Conservation (phyloP, 2,329 filamentous ascomycete genomes). For the Penicillium corylophilum region DNA sequence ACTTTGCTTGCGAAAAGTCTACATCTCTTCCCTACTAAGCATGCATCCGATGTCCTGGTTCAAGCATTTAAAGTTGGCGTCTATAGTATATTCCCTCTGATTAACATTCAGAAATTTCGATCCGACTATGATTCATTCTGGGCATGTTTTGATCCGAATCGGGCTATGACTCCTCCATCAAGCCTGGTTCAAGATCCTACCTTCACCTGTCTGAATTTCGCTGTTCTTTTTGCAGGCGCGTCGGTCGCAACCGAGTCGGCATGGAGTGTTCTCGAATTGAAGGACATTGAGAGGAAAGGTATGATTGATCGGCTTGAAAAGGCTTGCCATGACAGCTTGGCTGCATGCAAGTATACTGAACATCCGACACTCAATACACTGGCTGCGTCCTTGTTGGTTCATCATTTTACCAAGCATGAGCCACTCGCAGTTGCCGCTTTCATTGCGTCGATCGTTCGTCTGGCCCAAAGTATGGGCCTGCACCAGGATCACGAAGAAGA, state of each 20-base stretch:
- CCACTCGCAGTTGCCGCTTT: constrained; percentile 3
- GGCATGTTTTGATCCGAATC: constrained; percentile 1
- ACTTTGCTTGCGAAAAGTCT: no score
- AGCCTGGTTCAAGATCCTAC: constrained; percentile 7
- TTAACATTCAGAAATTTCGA: constrained; percentile 5
- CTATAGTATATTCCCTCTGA: constrained; percentile 7
- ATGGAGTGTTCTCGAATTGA: neutral
- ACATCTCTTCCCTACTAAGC: no score
- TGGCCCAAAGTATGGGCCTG: constrained; percentile 21
- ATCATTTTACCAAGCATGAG: constrained; percentile 4
- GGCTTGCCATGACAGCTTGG: constrained; percentile 11
- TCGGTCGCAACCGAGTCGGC: neutral
- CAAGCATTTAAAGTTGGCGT: neutral
- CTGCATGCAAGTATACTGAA: constrained; percentile 9
- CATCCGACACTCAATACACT: constrained; percentile 21
- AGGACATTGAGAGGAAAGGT: neutral
- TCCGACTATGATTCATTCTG: constrained; percentile 11
- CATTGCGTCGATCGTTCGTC: constrained; percentile 8
- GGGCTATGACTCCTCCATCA: neutral
- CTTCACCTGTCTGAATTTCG: constrained; percentile 9
- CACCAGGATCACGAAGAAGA: constrained; percentile 9
- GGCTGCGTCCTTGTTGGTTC: constrained; percentile 14
- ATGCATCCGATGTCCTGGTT: no score
- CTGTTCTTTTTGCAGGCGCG: constrained; percentile 5
- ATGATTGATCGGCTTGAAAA: constrained; percentile 5